Base-by-base conservation (phyloP, 208 protist species). In the Tritrichomonas musculus region DNA sequence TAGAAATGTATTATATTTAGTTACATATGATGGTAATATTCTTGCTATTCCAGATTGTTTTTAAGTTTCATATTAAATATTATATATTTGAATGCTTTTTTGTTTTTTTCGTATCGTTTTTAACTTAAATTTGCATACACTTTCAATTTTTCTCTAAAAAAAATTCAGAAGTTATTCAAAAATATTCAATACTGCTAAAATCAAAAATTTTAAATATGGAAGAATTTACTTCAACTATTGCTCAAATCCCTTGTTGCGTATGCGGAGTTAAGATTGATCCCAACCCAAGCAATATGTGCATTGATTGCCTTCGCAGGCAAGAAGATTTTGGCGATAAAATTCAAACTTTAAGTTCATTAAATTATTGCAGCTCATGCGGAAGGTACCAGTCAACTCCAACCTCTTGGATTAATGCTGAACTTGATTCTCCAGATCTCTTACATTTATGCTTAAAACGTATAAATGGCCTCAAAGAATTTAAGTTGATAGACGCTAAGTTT, bases 261-360 rank as follows among this genome's bases (percentile, higher is more conserved):
- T 92, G 82, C n/a, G 50, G 55, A 64, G 41, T 66, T n/a, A 22
- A 47, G 22, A 92, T 92, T 4, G 49, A 39, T 8, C 82, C 82
- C 9, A 92, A 92, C 41, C 82, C 82, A 2, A 69, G n/a, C 5
- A 92, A 92, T 27, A 69, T 92, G 82, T 92, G 82, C 33, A 27
- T 65, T 5, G 55, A 92, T 17, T 92, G 82, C 41, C 44, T 92
- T 20, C 0, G 33, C 0, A 53, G 36, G 22, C 82, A 39, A 17
- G 11, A 66, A 1, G 50, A 92, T 65, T 11, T 33, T 44, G n/a
- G 2, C 33, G 49, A 92, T 47, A 50, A 33, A 13, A 50, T 92
- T 92, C 47, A 44, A 33, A 41, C 8, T 17, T 20, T 30, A 53
- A n/a, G 30, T 22, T 20, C n/a, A 53, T 22, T 82, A 36, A 82